Base-by-base conservation (phyloP, 2,329 filamentous ascomycete genomes). In the Verticillium tricorpus region DNA sequence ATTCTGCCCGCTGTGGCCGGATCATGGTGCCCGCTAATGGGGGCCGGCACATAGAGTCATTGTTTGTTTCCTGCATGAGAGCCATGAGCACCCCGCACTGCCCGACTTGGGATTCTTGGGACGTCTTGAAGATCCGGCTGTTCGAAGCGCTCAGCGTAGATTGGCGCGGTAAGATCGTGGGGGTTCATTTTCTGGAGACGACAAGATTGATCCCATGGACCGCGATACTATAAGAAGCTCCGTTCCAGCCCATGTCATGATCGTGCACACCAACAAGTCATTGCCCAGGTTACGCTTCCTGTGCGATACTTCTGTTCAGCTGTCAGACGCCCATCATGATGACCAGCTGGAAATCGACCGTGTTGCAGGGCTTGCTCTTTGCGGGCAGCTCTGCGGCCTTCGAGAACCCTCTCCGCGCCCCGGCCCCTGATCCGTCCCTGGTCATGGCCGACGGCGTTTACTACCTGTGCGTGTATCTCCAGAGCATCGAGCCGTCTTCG, bases 351-450 rank as follows among this genome's bases (percentile, higher is more conserved):
- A 58, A 45, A 22, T 58, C 17, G 3, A 25, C 14, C 25, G 3
- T 58, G 2, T 8, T 40, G 15, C 57, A 45, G 37, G 19, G 57
- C 57, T 1, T 58, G 37, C 37, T 58, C 22, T 17, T 58, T 19
- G 37, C 57, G 37, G n/a, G 57, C 25, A 32, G 25, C 22, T 17
- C 57, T 6, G 25, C 25, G 5, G 57, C 57, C 57, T 58, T 58
- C 14, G 57, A 58, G 39, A 58, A 58, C 57, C 57, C 57, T 1
- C 34, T 58, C 39, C 37, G 57, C 11, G 57, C 57, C 19, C 57
- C 57, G 12, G 57, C 57, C 25, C 57, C 57, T 32, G 57, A 58
- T 17, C 57, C 57, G 4, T 58, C 57, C 50, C 28, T 58, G 57
- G 57, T 58, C 4, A 58, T 19, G 37, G 57, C 57, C 8, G 57